Percentiles rank a stretch among this genome's conserved stretches.
These are phyloP conservation scores for Suillus alpinus DNA, from an alignment of 768 basidiomycete species.

Conservation along the genomic window DNA sequence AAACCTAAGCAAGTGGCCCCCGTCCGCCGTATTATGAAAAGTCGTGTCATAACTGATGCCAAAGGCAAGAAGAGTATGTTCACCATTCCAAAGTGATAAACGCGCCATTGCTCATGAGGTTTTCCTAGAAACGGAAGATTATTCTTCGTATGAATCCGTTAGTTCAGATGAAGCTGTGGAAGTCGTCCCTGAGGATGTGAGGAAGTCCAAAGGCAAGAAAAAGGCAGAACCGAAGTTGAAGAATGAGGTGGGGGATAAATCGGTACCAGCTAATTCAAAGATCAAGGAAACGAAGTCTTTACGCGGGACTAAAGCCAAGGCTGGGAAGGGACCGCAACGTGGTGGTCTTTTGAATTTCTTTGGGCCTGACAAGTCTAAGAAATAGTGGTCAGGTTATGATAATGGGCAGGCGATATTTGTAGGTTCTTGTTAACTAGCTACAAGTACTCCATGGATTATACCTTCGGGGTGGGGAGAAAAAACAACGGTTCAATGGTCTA, in stretches of 20 bases:
- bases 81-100: not conserved
- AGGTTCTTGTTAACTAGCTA: not conserved
- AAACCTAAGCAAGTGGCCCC: constrained; percentile 57
- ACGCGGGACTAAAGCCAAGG: constrained; percentile 16
- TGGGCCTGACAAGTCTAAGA: constrained; percentile 29
- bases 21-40: constrained; percentile 60
- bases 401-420: not conserved
- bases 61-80: constrained; percentile 74
- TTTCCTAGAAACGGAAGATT: constrained; percentile 66
- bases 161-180: constrained; percentile 52
- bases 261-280: constrained; percentile 13
- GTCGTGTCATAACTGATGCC: constrained; percentile 49
- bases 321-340: constrained; percentile 18
- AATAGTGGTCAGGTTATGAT: constrained; percentile 11
- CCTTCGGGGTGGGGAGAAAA: too few relatives aligned
- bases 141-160: constrained; percentile 79
- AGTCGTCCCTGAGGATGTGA: constrained; percentile 23
- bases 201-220: constrained; percentile 21
- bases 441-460: not conserved
- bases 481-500: constrained; percentile 40
- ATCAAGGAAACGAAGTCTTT: constrained; percentile 16
- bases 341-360: constrained; percentile 33
- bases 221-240: constrained; percentile 15
- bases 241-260: constrained; percentile 21
- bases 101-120: not conserved